Evolutionary conservation across 1,139 yeast genomes (phyloP).

Genomic region (Hemisphaericaspora lyxosophila): DNA sequence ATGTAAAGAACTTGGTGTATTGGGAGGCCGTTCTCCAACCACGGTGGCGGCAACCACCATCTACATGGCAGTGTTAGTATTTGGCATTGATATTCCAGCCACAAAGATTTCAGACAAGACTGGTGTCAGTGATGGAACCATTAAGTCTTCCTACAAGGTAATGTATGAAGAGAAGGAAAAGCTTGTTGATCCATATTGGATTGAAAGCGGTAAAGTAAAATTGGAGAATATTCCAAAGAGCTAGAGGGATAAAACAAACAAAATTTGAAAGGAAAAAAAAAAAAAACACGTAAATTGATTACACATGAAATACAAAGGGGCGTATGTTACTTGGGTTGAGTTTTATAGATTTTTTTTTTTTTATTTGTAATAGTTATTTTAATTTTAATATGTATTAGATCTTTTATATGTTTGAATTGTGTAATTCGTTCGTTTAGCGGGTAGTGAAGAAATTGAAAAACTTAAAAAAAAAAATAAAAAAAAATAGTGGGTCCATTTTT

Average conservation of each 20-base stretch:
- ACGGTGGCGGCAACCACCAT: conserved; percentile 98
- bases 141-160: conserved; percentile 85
- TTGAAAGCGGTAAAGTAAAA: conserved; percentile 67
- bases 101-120: conserved; percentile 86
- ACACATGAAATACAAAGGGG: too few relatives aligned
- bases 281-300: background rate
- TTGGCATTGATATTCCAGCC: conserved; percentile 70
- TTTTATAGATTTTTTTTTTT: conserved; percentile 4
- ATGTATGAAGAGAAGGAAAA: conserved; percentile 73
- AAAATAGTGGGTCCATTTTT: background rate
- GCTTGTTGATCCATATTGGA: conserved; percentile 78
- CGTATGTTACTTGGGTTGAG: background rate
- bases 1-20: conserved; percentile 87
- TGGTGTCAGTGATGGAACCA: conserved; percentile 98
- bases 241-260: conserved; percentile 9
- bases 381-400: background rate
- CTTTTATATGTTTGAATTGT: background rate
- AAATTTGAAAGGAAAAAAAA: background rate
- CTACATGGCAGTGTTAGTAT: conserved; percentile 84
- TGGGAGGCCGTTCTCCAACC: conserved; percentile 96
- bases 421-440: conserved; percentile 1
- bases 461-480: background rate
- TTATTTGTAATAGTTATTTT: conserved; percentile 3
- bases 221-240: conserved; percentile 59
- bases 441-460: background rate